Evolutionary conservation across 164 flowering plant species (phyloP), one percentile per base, ranked within the genome.

Genomic region (Platanus orientalis): DNA sequence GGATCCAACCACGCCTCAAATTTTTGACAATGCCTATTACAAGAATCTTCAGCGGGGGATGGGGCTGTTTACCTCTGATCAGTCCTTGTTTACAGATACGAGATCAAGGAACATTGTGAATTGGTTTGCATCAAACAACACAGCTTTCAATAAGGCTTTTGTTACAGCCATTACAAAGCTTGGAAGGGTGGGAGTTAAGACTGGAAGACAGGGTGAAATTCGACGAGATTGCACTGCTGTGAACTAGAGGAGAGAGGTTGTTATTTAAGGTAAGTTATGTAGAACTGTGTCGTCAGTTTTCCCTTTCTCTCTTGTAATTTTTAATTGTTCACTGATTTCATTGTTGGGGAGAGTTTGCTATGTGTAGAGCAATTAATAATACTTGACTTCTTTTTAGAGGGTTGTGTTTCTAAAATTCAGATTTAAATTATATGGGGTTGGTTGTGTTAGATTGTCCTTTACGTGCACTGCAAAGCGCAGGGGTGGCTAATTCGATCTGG

Each of bases 81-180:
- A 81, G 58, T 28, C 25, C 39, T 63, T 81, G 56, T 77, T 73
- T 51, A 73, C 81, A 0, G 83, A 79, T 44, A 21, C 23, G 5
- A 64, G 81, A 27, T 73, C 85, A 16, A 57, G 53, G 54, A 32
- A 21, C 11, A 64, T 65, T 13, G 73, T 79, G 16, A 61, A 75
- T 45, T 28, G 27, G 16, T 81, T 73, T 48, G 85, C 85, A 0
- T 29, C 62, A 6, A 79, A 66, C 63, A 66, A 45, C 23, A 44
- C 59, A 0, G 80, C 77, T 19, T 76, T 76, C 65, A 30, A 58
- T 5, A 60, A 66, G 32, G 85, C 80, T 13, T 81, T 79, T 27
- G 63, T 65, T 0, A n/a, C 68, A n/a, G 83, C 83, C 69, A 79
- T 81, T 54, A 81, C 79, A 4, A 75, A 75, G 64, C 77, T 81